Evolutionary conservation across 2,329 filamentous ascomycete species (phyloP).

Genomic region (Scedosporium boydii): DNA sequence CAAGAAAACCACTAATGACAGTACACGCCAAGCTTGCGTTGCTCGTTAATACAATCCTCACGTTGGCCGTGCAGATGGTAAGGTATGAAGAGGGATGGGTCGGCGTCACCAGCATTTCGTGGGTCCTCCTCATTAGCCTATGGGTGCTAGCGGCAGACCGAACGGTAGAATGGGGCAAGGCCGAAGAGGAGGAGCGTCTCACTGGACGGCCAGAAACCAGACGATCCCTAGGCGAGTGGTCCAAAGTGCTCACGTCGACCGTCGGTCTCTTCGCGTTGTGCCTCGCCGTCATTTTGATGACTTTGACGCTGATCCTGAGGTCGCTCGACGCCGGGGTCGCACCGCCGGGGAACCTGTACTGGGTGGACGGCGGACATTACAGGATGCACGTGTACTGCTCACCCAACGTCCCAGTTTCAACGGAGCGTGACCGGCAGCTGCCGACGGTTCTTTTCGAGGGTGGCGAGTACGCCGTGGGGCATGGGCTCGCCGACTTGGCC

Average conservation of each 20-base stretch:
- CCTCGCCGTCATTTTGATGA: constrained; percentile 62
- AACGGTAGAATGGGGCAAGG: constrained; percentile 83
- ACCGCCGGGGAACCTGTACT: constrained; percentile 65
- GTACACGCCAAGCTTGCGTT: constrained; percentile 18
- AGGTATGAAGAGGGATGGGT: constrained; percentile 84
- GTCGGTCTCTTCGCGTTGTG: constrained; percentile 61
- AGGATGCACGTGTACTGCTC: constrained; percentile 77
- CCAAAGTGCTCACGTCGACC: constrained; percentile 66
- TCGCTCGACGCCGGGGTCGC: constrained; percentile 67
- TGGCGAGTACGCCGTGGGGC: constrained; percentile 69
- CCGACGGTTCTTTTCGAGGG: constrained; percentile 82
- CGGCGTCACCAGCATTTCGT: constrained; percentile 76
- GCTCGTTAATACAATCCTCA: constrained; percentile 63
- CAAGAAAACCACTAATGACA: not conserved
- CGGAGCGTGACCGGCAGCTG: constrained; percentile 44
- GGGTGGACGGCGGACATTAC: constrained; percentile 78
- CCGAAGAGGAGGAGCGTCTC: constrained; percentile 82
- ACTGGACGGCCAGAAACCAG: constrained; percentile 83
- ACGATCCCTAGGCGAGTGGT: constrained; percentile 75
- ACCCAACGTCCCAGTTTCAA: constrained; percentile 45
- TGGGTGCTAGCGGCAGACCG: constrained; percentile 75
- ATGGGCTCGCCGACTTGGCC: constrained; percentile 71
- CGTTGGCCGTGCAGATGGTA: constrained; percentile 63
- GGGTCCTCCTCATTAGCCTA: constrained; percentile 66
- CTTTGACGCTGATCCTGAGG: constrained; percentile 69